phyloP scores from a whole-genome alignment of 192 early-diverging fungal species.

The Coemansia sp. region DNA sequence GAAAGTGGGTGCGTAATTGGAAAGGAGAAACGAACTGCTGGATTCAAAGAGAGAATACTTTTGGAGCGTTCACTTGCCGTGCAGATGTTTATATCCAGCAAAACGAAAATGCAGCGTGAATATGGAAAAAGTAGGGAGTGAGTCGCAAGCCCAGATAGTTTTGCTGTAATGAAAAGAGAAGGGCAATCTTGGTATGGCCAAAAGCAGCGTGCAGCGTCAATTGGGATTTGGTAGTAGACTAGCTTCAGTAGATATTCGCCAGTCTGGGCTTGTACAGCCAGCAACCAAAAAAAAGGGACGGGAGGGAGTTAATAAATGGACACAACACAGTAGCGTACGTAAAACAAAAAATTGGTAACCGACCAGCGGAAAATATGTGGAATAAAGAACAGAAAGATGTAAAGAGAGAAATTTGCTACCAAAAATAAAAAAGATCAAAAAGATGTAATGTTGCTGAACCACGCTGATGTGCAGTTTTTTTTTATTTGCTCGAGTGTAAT shows the following conservation, averaged over 20 bases:
- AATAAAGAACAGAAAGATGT: neutral
- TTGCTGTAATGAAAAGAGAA: neutral
- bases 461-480: neutral
- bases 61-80: neutral
- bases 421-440: too few species aligned
- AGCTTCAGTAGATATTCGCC: neutral
- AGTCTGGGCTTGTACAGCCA: neutral
- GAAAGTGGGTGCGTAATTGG: neutral
- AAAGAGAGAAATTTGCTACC: too few species aligned
- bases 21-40: constrained; percentile 6
- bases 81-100: constrained; percentile 10
- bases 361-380: neutral
- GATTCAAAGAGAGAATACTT: neutral
- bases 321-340: neutral
- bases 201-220: constrained; percentile 5
- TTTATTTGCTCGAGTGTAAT: neutral
- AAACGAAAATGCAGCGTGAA: neutral
- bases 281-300: neutral
- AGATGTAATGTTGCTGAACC: neutral
- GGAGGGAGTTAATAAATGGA: constrained; percentile 2
- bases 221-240: neutral
- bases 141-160: neutral
- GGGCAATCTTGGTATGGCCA: constrained; percentile 9
- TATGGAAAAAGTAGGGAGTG: constrained; percentile 3
- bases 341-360: neutral